Evolutionary conservation across 495 filamentous ascomycete species (phyloP).

Genomic region (Sphaerosporella brunnea): DNA sequence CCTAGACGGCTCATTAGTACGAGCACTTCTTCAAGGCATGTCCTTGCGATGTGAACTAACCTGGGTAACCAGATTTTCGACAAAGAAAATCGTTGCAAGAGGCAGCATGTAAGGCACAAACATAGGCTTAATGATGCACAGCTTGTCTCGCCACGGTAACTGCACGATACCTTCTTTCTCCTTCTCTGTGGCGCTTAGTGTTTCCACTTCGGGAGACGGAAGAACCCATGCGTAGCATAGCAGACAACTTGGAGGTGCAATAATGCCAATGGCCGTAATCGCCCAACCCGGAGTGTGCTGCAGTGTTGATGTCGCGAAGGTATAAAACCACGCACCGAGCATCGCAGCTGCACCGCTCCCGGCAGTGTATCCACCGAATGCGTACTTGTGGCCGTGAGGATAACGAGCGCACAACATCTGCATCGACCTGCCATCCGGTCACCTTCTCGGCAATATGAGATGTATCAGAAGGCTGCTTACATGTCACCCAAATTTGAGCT

Average conservation of each 20-base stretch:
- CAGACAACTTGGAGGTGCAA: constrained; percentile 5
- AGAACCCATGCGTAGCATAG: constrained; percentile 9
- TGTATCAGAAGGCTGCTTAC: not conserved
- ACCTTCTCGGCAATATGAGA: not conserved
- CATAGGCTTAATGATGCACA: constrained; percentile 10
- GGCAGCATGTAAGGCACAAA: constrained; percentile 13
- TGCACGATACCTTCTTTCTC: constrained; percentile 2
- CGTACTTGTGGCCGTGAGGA: constrained; percentile 1
- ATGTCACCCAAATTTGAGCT: constrained; percentile 19
- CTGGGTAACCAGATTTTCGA: constrained; percentile 11
- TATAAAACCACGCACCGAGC: constrained; percentile 10
- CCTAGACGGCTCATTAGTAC: not conserved
- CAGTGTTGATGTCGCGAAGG: constrained; percentile 5
- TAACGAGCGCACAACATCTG: constrained; percentile 13
- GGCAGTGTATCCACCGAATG: constrained; percentile 11
- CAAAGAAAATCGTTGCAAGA: constrained; percentile 8
- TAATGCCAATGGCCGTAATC: constrained; percentile 7
- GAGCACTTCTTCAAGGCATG: too few species aligned
- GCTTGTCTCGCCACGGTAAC: constrained; percentile 8
- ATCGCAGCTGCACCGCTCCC: constrained; percentile 9
- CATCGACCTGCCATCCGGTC: constrained; percentile 9
- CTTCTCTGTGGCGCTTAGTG: not conserved
- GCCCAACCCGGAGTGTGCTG: not conserved
- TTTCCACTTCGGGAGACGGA: constrained; percentile 1
- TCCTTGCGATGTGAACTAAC: not conserved